These are phyloP conservation scores for Phytophthora agathidicida DNA, from an alignment of 352 stramenopile species.

Conservation along the genomic window DNA sequence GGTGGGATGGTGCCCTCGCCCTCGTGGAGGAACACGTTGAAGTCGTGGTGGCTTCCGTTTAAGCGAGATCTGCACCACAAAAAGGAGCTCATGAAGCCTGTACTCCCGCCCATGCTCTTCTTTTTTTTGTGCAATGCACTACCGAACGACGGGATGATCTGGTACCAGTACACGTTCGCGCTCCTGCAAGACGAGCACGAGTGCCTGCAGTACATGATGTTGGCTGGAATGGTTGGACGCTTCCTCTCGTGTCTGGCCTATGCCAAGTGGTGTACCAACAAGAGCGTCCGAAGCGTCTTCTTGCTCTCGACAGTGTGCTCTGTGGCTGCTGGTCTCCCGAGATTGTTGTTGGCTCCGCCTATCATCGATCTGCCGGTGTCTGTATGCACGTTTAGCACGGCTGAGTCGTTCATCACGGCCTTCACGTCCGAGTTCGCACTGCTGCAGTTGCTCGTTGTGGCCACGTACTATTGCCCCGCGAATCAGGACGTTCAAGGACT, in stretches of 20 bases:
- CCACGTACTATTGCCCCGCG: conserved; percentile 80
- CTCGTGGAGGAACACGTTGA: conserved; percentile 18
- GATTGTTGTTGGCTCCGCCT: conserved; percentile 67
- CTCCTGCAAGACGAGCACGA: conserved; percentile 61
- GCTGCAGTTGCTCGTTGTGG: conserved; percentile 80
- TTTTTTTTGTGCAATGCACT: conserved; percentile 84
- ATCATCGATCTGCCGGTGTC: conserved; percentile 59
- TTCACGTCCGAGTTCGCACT: conserved; percentile 86
- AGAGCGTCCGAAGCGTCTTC: conserved; percentile 76
- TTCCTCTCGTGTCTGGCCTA: conserved; percentile 83
- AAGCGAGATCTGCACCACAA: conserved; percentile 54
- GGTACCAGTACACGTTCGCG: conserved; percentile 85
- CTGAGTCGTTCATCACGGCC: conserved; percentile 77
- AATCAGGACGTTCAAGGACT: conserved; percentile 65
- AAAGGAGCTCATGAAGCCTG: conserved; percentile 50
- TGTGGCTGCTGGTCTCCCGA: conserved; percentile 64
- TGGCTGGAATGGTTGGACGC: conserved; percentile 70
- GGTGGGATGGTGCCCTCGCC: conserved; percentile 4
- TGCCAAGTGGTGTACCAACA: conserved; percentile 65
- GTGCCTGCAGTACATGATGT: conserved; percentile 76
- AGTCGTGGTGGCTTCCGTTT: conserved; percentile 49
- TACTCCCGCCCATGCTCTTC: conserved; percentile 79
- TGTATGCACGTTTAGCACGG: conserved; percentile 67
- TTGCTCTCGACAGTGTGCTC: conserved; percentile 74
- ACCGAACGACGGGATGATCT: conserved; percentile 65